Conservation (phyloP, 2,329 filamentous ascomycete species). For the Bretziella fagacearum region DNA sequence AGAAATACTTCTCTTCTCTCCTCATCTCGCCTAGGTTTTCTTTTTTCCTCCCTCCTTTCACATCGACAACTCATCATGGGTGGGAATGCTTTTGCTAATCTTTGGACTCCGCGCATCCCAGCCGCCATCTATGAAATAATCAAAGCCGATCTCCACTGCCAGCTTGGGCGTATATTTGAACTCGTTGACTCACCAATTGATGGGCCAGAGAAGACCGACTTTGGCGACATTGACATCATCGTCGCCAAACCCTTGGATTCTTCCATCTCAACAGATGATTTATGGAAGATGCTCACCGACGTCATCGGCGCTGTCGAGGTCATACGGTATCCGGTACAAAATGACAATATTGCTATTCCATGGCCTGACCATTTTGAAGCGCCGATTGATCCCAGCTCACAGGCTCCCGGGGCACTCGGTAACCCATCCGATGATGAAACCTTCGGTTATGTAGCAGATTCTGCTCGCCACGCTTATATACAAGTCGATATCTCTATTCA, state of each 20-base stretch:
- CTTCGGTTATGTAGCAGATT: no score
- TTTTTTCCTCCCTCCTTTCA: background rate
- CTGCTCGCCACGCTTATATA: conserved; percentile 21
- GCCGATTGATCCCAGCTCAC: background rate
- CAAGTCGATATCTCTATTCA: conserved; percentile 54
- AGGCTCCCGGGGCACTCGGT: no score
- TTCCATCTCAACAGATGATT: background rate
- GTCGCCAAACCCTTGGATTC: conserved; percentile 25
- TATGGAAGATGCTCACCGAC: background rate
- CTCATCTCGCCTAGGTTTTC: no score
- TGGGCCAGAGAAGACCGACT: conserved; percentile 47
- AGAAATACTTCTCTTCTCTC: no score
- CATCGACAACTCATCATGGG: conserved; percentile 6
- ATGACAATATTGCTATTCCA: conserved; percentile 35
- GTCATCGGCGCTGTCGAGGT: background rate
- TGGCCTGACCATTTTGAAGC: conserved; percentile 26
- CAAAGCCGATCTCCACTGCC: conserved; percentile 27
- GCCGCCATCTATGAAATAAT: conserved; percentile 37
- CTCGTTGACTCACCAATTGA: conserved; percentile 46
- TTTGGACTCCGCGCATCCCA: conserved; percentile 50
- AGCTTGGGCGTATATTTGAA: conserved; percentile 35
- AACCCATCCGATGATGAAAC: no score
- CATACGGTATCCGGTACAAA: background rate
- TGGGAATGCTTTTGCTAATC: conserved; percentile 18
- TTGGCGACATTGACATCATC: conserved; percentile 60